Conservation (phyloP, 2,329 filamentous ascomycete genomes). For the Colletotrichum zoysiae region DNA sequence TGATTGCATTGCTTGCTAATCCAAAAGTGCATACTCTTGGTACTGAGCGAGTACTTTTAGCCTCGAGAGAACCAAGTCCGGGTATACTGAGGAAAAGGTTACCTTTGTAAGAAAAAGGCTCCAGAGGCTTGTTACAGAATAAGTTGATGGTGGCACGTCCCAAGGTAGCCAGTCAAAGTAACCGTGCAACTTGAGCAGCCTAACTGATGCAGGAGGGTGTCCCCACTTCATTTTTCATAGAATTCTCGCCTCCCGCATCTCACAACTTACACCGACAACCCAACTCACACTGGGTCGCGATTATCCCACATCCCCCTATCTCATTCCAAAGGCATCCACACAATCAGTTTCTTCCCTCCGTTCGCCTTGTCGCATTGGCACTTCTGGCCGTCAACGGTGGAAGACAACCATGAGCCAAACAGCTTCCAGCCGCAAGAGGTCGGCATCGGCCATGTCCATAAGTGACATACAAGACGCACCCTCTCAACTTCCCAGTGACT, state of each 20-base stretch:
- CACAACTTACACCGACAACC: constrained; percentile 3
- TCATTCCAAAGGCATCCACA: background rate
- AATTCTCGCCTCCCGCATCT: constrained; percentile 5
- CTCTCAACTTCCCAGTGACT: constrained; percentile 48
- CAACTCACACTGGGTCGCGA: background rate
- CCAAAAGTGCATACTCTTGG: background rate
- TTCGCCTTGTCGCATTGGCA: too few relatives aligned
- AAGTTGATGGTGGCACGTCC: background rate
- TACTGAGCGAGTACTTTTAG: background rate
- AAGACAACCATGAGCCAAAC: constrained; percentile 20
- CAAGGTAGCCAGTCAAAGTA: background rate
- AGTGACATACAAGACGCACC: constrained; percentile 11
- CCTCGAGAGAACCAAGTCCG: background rate
- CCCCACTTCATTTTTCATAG: constrained; percentile 7
- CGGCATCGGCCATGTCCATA: constrained; percentile 43
- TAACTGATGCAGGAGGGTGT: background rate
- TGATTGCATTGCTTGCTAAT: background rate
- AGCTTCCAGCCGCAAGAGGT: constrained; percentile 50
- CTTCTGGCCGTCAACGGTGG: background rate
- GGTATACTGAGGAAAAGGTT: background rate
- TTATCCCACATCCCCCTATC: background rate
- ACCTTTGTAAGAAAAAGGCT: background rate
- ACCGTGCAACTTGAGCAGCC: background rate
- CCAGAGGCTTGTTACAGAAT: too few relatives aligned
- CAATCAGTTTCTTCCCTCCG: too few relatives aligned